Evolutionary conservation across 2,329 filamentous ascomycete species (phyloP), one percentile per base, ranked within the genome.

Genomic region (Fusarium nodosum): DNA sequence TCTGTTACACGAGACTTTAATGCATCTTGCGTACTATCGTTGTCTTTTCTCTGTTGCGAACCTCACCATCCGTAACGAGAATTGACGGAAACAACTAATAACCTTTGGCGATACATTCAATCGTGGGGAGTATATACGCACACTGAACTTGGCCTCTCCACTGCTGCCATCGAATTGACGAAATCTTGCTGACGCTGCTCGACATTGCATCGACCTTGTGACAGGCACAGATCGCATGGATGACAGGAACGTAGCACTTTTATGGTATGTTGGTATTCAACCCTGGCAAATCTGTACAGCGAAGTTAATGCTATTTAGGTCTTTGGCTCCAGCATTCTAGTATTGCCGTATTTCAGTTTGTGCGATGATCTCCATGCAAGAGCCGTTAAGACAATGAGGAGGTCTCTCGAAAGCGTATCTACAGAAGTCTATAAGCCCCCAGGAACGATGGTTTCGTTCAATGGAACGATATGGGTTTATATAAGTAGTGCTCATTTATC

Each of bases 271-370:
- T 12, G 7, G 3, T 20, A 38, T 20, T n/a, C 7, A 13, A 2
- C 1, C 5, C 20, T 4, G 11, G 12, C 6, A 20, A 4, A 6
- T 6, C 5, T 20, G 3, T 20, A 7, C 11, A 39, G 6, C 20
- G 7, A 13, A 39, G 10, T 12, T 39, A 20, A 39, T 6, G 12
- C 20, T 13, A 4, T 7, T 11, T 39, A 39, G 36, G 36, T 20
- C 20, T 13, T 39, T n/a, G 5, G 6, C 12, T 20, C 36, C 36
- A 13, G 36, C 4, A 22, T 22, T 22, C 26, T 10, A 10, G 10
- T 28, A 10, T 28, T 28, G 26, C 26, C 8, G 26, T 28, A 28
- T 28, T 28, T 28, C 26, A 28, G 26, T 31, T 31, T 31, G 30
- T 15, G 30, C 30, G 12, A 15, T 11, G 30, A 31, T 10, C 26